A percentile compares a stretch with the other conserved stretches of the same genome.
These are phyloP conservation scores for Mrakia frigida DNA, from an alignment of 768 basidiomycete genomes.

Conservation along the genomic window DNA sequence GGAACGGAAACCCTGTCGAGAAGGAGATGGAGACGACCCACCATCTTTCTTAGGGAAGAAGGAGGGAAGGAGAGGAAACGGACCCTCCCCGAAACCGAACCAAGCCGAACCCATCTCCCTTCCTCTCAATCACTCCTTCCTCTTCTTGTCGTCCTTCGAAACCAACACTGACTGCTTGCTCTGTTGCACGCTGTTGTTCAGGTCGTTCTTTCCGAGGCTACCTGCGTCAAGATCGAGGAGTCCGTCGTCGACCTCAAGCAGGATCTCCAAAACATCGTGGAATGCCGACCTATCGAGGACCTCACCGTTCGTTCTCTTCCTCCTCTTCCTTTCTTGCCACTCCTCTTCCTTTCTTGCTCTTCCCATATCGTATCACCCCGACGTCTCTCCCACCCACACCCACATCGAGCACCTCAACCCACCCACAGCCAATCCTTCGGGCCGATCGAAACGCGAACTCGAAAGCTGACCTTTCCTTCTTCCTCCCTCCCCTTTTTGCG, in stretches of 20 bases:
- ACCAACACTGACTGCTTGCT: neutral
- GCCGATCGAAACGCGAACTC: no score
- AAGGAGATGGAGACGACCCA: neutral
- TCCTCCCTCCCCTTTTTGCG: no score
- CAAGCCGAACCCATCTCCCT: neutral
- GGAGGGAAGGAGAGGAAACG: neutral
- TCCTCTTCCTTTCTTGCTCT: neutral
- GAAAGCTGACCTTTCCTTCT: no score
- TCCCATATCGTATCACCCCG: no score
- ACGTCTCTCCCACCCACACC: neutral
- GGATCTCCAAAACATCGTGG: slow-evolving; percentile 93
- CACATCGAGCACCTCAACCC: neutral
- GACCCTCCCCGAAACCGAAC: neutral
- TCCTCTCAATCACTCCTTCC: neutral
- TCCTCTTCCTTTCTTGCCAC: neutral
- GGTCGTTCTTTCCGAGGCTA: slow-evolving; percentile 85
- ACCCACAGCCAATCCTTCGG: no score
- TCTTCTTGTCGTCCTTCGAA: neutral
- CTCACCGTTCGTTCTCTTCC: slow-evolving; percentile 70
- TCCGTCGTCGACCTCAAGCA: slow-evolving; percentile 87
- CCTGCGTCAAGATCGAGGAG: slow-evolving; percentile 78
- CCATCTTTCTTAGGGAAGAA: neutral
- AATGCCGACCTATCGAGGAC: slow-evolving; percentile 94
- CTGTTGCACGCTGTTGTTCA: slow-evolving; percentile 6
- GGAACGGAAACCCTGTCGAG: neutral